Evolutionary conservation across 805 yeast species (phyloP), one percentile per base, ranked within the genome.

Genomic region (Kregervanrija delftensis): DNA sequence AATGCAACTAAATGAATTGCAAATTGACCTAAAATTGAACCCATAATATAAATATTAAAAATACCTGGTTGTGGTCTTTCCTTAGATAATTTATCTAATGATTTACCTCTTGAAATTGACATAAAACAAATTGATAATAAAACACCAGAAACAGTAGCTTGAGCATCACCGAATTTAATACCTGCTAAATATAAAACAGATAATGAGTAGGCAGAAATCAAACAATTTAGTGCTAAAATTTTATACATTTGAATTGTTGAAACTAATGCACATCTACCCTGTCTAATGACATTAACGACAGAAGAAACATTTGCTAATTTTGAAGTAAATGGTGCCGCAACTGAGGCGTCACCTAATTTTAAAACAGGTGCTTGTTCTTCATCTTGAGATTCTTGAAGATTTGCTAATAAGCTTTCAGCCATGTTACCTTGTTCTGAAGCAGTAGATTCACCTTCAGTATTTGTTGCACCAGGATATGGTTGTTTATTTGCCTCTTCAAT

Each of bases 241-340:
- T 93, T 93, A 77, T 93, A 93, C 99, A 93, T 93, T 71, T 93
- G 99, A 61, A 93, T 90, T 8, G 99, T 93, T 13, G 96, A 87
- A 38, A 93, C 96, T 54, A 93, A 74, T 8, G 99, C 96, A 73
- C 96, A 87, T 68, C 99, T 88, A 53, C 99, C 99, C 73, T 93
- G 97, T 68, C 99, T 89, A 54, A 93, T 79, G 53, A 93, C 86
- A 61, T 89, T 83, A 43, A 96, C 86, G 45, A 93, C 96, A 45
- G 99, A 83, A 44, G 90, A 77, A 31, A 93, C 99, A 59, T 84
- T 86, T 22, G 96, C 79, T 52, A 93, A 76, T 63, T 93, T 93
- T 17, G 98, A 90, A 14, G 99, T 93, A 65, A 93, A 88, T 39
- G 99, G 99, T 32, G 99, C 99, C 44, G 99, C 99, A 58, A 95